Conservation (phyloP, 2,329 filamentous ascomycete species). For the Paracoccidioides brasiliensis region DNA sequence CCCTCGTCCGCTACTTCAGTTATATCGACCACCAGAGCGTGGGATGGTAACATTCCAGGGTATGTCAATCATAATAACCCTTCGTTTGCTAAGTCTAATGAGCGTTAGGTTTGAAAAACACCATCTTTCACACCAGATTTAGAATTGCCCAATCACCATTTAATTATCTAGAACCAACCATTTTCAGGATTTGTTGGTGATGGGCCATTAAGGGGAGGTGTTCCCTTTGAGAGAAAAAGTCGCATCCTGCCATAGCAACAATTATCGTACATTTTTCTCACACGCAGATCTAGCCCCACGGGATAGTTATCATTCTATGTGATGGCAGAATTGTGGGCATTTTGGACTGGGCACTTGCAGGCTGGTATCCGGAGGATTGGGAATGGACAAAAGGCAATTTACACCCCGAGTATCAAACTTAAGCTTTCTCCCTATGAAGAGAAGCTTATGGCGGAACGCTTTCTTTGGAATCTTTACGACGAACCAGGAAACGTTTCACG, state of each 20-base stretch:
- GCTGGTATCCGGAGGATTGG: neutral
- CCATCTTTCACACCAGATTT: constrained; percentile 8
- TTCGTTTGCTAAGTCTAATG: too few species aligned
- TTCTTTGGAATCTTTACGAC: too few species aligned
- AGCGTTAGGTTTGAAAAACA: constrained; percentile 5
- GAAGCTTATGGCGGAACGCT: too few species aligned
- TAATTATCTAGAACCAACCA: constrained; percentile 6
- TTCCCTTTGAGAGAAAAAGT: neutral
- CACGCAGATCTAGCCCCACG: neutral
- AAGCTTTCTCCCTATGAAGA: too few species aligned
- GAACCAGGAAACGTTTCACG: too few species aligned
- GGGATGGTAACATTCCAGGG: too few species aligned
- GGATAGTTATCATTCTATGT: neutral
- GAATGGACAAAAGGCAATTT: neutral
- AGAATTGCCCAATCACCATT: constrained; percentile 8
- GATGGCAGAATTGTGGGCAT: neutral
- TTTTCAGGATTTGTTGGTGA: constrained; percentile 6
- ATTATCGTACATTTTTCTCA: neutral
- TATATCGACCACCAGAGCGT: too few species aligned
- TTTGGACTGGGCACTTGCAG: neutral
- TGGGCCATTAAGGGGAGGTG: constrained; percentile 8
- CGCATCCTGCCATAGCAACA: neutral
- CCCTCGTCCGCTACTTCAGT: too few species aligned
- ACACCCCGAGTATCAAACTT: too few species aligned
- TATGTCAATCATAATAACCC: too few species aligned